Conservation (phyloP, 2,329 filamentous ascomycete species). For the Rutstroemia sp. region DNA sequence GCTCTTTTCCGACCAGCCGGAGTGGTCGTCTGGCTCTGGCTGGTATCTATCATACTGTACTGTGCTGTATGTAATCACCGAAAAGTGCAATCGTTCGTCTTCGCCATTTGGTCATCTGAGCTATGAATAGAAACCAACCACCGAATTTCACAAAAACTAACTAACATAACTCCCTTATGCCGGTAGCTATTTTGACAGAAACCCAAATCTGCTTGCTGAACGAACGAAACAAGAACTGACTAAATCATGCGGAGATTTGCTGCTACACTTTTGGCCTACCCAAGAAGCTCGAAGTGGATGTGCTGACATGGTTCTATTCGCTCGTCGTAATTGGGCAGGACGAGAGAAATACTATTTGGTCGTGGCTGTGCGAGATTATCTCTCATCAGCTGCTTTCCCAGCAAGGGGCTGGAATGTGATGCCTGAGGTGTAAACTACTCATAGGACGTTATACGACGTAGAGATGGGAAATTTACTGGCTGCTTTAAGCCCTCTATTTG, state of each 20-base stretch:
- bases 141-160: neutral
- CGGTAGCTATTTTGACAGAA: neutral
- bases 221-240: neutral
- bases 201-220: neutral
- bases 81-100: neutral
- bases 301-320: neutral
- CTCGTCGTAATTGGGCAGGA: neutral
- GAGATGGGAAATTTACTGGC: neutral
- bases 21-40: too few relatives aligned
- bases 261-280: neutral
- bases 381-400: neutral
- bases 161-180: neutral
- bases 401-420: too few relatives aligned
- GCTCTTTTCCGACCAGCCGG: too few relatives aligned
- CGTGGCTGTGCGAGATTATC: conserved; percentile 5
- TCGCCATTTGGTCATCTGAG: neutral
- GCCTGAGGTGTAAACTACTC: too few relatives aligned
- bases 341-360: neutral
- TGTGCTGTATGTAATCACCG: neutral
- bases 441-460: neutral
- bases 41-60: neutral
- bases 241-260: conserved; percentile 8
- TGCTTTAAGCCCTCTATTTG: neutral
- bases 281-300: conserved; percentile 1
- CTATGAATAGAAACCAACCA: conserved; percentile 1